These are phyloP conservation scores for Xerophyta viscosa DNA, from an alignment of 106 monocot species.

Conservation along the genomic window DNA sequence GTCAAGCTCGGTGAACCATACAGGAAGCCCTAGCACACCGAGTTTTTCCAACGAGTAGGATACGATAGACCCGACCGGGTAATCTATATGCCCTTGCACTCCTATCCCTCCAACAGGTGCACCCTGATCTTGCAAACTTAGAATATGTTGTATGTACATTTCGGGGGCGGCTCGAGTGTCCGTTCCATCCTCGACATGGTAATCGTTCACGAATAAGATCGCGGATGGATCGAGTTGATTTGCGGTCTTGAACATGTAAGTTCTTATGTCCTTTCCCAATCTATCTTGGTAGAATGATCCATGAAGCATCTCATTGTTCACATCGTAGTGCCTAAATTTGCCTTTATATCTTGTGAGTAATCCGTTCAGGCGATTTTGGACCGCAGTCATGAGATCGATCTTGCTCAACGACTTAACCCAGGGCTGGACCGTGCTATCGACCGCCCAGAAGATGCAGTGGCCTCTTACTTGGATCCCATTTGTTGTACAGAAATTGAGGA, in stretches of 20 bases:
- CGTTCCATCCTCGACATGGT: conserved; percentile 53
- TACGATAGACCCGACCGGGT: conserved; percentile 43
- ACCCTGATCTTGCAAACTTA: conserved; percentile 54
- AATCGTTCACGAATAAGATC: conserved; percentile 77
- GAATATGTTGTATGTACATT: conserved; percentile 46
- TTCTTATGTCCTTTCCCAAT: conserved; percentile 55
- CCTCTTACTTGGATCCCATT: conserved; percentile 38
- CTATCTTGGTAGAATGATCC: conserved; percentile 76
- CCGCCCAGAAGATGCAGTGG: conserved; percentile 78
- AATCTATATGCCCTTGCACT: conserved; percentile 47
- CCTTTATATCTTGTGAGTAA: conserved; percentile 68
- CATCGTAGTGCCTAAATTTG: conserved; percentile 73
- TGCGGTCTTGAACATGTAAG: conserved; percentile 62
- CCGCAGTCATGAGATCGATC: conserved; percentile 50
- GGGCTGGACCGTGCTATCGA: conserved; percentile 31
- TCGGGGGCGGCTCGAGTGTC: conserved; percentile 42
- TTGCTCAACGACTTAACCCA: conserved; percentile 51
- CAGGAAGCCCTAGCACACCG: conserved; percentile 37
- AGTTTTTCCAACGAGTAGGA: conserved; percentile 37
- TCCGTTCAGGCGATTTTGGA: conserved; percentile 46
- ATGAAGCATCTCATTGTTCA: conserved; percentile 93
- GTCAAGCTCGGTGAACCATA: conserved; percentile 66
- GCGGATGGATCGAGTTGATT: conserved; percentile 60
- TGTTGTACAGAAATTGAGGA: conserved; percentile 42
- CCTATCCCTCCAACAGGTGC: conserved; percentile 56